A percentile compares a stretch with the other conserved stretches of the same genome.
Conservation (phyloP, 768 basidiomycete genomes). For the Collybia mongolica region DNA sequence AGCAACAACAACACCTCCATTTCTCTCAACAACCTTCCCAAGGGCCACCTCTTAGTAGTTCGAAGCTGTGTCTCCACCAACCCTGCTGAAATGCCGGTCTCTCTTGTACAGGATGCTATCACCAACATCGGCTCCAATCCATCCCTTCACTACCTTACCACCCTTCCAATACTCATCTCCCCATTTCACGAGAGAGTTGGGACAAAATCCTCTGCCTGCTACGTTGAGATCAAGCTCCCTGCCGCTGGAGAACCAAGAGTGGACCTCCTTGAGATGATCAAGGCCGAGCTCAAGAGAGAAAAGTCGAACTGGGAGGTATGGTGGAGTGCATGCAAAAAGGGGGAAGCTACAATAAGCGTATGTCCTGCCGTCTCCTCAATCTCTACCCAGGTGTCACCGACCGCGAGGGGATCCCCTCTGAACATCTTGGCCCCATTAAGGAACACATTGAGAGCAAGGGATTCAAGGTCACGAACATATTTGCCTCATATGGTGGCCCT, state of each 20-base stretch:
- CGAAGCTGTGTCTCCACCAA: neutral
- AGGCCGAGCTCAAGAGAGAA: neutral
- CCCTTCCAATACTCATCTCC: neutral
- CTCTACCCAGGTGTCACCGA: neutral
- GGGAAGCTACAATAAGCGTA: neutral
- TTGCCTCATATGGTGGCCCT: constrained; percentile 2
- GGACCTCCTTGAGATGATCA: constrained; percentile 3
- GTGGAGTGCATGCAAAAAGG: constrained; percentile 1
- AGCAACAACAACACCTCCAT: neutral
- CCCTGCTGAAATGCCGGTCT: neutral
- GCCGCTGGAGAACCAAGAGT: neutral
- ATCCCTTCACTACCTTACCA: neutral
- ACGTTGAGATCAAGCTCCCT: neutral
- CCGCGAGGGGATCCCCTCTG: neutral
- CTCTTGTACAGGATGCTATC: neutral
- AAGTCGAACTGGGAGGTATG: constrained; percentile 6
- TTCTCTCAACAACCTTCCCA: neutral
- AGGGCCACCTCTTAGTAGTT: neutral
- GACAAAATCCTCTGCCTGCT: neutral
- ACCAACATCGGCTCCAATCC: neutral
- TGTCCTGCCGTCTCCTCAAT: constrained; percentile 2
- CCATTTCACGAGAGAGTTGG: neutral
- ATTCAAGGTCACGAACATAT: constrained; percentile 4
- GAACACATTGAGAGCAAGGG: constrained; percentile 5
- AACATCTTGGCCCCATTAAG: constrained; percentile 1